Base-by-base conservation (phyloP, 345 rosid species). In the Isatis tinctoria region DNA sequence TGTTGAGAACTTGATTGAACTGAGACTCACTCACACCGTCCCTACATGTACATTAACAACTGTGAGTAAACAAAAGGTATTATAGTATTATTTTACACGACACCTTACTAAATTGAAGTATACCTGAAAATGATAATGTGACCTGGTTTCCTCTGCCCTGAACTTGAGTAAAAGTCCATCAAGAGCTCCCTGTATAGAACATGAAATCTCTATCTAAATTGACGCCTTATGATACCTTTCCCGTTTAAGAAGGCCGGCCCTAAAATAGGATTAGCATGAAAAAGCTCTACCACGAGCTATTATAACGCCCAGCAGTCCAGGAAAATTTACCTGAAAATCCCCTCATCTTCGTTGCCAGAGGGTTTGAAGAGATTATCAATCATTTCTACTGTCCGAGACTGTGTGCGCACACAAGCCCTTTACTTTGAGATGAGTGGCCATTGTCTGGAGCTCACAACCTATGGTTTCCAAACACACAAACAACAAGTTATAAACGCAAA, bases 1-100 rank as follows among this genome's bases (percentile, higher is more conserved):
- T 67, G 32, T 94, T 94, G 54, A 91, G 73, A 65, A 94, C 96
- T 78, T 90, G 97, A 56, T 81, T 90, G 79, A 94, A 94, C 52
- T 94, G 96, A 0, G 98, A 91, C 73, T 90, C 98, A 17, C 97
- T 91, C 10, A 90, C 98, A 12, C 98, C 98, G 73, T 94, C 98
- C 95, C 98, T 91, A 65, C 61, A 75, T 72, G n/a, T 44, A 67
- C 27, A 56, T 35, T 49, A 60, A 62, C 22, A 64, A 48, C 57
- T 27, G 49, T 33, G 10, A 67, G 74, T 27, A 12, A 16, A 33
- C 44, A 16, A 40, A 28, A 37, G 37, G 35, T n/a, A 14, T 64
- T 17, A 45, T 30, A 64, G 17, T 24, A 49, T 22, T 52, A n/a
- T 68, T n/a, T 30, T n/a, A 49, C 30, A 67, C 14, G 62, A 45